These are phyloP conservation scores for Prunus mira DNA, from an alignment of 306 rosid species.

Conservation along the genomic window DNA sequence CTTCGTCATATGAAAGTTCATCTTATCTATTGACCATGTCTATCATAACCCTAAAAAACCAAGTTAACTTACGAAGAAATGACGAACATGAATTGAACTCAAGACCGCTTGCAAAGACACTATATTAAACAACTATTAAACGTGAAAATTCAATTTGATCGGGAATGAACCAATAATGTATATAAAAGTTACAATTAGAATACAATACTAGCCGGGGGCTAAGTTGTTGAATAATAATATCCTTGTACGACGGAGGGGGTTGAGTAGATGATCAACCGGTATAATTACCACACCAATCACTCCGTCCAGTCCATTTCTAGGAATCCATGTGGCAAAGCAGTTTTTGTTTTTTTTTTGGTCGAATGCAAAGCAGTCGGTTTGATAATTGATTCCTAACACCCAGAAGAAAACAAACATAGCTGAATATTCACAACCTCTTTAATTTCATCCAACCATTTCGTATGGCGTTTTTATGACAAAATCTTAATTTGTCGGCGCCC, in stretches of 20 bases:
- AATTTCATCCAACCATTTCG: slow-evolving; percentile 16
- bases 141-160: too few relatives aligned
- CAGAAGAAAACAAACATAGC: slow-evolving; percentile 22
- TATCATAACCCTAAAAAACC: too few relatives aligned
- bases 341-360: too few relatives aligned
- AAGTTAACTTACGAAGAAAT: too few relatives aligned
- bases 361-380: background rate
- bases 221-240: too few relatives aligned
- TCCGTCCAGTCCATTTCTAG: slow-evolving; percentile 5
- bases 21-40: too few relatives aligned
- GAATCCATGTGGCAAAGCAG: slow-evolving; percentile 5
- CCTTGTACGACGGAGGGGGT: background rate
- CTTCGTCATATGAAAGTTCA: too few relatives aligned
- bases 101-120: too few relatives aligned
- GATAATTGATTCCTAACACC: slow-evolving; percentile 16
- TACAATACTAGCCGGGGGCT: background rate
- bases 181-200: too few relatives aligned
- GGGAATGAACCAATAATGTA: too few relatives aligned
- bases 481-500: slow-evolving; percentile 45
- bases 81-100: too few relatives aligned
- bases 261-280: background rate
- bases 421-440: background rate
- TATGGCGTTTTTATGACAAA: background rate
- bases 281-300: background rate
- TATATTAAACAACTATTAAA: too few relatives aligned